Conservation (phyloP, 139 green algal species). For the Chloropicon primus region DNA sequence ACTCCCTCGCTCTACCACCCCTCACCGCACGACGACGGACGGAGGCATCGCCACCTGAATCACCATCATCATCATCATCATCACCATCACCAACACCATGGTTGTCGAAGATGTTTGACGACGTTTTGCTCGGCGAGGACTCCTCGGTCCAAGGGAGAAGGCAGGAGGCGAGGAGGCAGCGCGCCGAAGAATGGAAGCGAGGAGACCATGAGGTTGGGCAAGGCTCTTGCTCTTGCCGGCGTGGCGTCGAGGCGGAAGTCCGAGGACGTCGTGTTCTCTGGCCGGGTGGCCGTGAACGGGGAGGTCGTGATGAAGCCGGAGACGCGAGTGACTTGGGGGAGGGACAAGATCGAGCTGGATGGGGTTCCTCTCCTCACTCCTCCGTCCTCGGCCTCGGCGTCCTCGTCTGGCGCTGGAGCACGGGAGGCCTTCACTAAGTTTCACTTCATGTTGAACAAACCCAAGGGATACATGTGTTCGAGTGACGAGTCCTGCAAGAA, state of each 20-base stretch:
- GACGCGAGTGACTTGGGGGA: constrained; percentile 16
- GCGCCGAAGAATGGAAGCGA: neutral
- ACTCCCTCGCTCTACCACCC: no score
- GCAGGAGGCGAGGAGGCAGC: neutral
- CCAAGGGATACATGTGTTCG: constrained; percentile 73
- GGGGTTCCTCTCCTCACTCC: neutral
- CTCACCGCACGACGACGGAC: no score
- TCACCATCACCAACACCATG: no score
- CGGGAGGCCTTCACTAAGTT: neutral
- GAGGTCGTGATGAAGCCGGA: constrained; percentile 40
- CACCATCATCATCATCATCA: no score
- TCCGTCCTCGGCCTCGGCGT: neutral
- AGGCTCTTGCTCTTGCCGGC: constrained; percentile 62
- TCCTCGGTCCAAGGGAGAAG: neutral
- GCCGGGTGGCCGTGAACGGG: constrained; percentile 73
- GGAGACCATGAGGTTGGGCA: constrained; percentile 7
- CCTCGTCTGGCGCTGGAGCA: neutral
- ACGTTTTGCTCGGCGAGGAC: no score
- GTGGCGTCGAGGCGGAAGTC: constrained; percentile 65
- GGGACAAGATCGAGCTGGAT: neutral
- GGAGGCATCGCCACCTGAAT: no score
- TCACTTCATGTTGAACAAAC: constrained; percentile 40
- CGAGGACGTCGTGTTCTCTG: constrained; percentile 63
- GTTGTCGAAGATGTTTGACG: no score
- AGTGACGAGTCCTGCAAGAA: constrained; percentile 1